These are phyloP conservation scores for Beauveria sp. DNA, from an alignment of 2,329 filamentous ascomycete genomes.

Conservation along the genomic window DNA sequence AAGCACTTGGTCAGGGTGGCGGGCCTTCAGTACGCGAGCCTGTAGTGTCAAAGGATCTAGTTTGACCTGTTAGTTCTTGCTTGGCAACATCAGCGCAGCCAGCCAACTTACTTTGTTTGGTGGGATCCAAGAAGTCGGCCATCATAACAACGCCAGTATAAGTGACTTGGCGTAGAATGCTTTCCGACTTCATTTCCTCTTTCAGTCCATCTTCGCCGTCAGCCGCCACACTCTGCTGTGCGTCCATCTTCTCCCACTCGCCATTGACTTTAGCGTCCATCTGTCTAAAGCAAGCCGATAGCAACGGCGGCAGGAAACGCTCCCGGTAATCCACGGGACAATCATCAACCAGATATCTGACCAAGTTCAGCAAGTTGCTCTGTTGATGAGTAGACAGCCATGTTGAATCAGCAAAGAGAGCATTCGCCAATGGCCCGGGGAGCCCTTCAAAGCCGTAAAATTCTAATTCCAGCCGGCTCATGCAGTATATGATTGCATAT, in stretches of 20 bases:
- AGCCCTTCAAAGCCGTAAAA: conserved; percentile 90
- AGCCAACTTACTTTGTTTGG: conserved; percentile 48
- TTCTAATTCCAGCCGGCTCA: conserved; percentile 77
- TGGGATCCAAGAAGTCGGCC: conserved; percentile 77
- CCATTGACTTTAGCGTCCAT: conserved; percentile 79
- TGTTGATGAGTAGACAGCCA: conserved; percentile 87
- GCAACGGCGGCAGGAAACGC: conserved; percentile 76
- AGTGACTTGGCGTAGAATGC: conserved; percentile 85
- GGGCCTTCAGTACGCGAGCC: conserved; percentile 16
- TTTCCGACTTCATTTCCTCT: conserved; percentile 97
- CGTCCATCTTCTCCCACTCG: conserved; percentile 76
- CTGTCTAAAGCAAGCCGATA: conserved; percentile 74
- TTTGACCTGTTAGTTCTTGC: background rate
- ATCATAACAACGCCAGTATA: conserved; percentile 90
- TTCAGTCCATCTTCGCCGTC: conserved; percentile 70
- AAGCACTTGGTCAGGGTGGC: conserved; percentile 14
- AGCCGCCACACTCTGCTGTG: conserved; percentile 51
- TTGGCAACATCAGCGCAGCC: background rate
- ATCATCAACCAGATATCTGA: conserved; percentile 82
- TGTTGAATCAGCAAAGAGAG: conserved; percentile 74
- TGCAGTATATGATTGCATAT: conserved; percentile 89
- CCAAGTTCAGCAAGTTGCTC: conserved; percentile 84
- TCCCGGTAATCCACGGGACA: conserved; percentile 72
- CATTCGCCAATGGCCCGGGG: conserved; percentile 72
- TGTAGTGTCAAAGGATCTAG: conserved; percentile 26